Conservation (phyloP, 441 rosid genomes). For the Capsella rubella region DNA sequence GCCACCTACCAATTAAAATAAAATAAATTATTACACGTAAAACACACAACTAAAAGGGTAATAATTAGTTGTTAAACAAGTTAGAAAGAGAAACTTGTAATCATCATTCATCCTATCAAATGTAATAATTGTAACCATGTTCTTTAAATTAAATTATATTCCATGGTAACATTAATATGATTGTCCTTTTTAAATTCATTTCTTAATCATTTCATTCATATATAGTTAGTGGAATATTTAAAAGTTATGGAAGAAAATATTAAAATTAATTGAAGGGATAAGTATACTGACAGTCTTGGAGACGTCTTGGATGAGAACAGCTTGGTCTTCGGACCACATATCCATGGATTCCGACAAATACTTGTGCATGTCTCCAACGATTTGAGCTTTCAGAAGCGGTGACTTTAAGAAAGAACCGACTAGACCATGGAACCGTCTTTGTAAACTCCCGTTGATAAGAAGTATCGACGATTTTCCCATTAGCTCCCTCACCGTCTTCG, state of each 20-base stretch:
- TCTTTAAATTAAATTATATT: conserved; percentile 23
- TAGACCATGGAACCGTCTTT: conserved; percentile 90
- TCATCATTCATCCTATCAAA: conserved; percentile 37
- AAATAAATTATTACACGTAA: neutral
- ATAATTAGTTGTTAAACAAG: conserved; percentile 34
- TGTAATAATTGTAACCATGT: conserved; percentile 45
- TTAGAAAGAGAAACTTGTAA: conserved; percentile 29
- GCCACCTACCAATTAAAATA: conserved; percentile 66
- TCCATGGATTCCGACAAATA: conserved; percentile 79
- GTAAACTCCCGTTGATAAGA: conserved; percentile 83
- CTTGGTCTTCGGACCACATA: conserved; percentile 68
- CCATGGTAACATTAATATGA: conserved; percentile 26
- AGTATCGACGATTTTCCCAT: conserved; percentile 96
- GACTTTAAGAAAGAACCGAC: conserved; percentile 90
- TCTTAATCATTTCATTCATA: conserved; percentile 28
- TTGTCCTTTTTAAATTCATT: neutral
- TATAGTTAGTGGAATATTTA: neutral
- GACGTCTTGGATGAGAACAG: conserved; percentile 82
- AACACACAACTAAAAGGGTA: conserved; percentile 20
- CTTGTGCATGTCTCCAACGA: conserved; percentile 78
- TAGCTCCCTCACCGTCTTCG: conserved; percentile 88
- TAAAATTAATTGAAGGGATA: conserved; percentile 3
- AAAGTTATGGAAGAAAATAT: neutral
- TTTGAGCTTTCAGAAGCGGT: conserved; percentile 81
- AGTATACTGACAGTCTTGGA: conserved; percentile 72